Evolutionary conservation across 1,284 basidiomycete genomes (phyloP), one percentile per base, ranked within the genome.

Genomic region (Flammula alnicola): DNA sequence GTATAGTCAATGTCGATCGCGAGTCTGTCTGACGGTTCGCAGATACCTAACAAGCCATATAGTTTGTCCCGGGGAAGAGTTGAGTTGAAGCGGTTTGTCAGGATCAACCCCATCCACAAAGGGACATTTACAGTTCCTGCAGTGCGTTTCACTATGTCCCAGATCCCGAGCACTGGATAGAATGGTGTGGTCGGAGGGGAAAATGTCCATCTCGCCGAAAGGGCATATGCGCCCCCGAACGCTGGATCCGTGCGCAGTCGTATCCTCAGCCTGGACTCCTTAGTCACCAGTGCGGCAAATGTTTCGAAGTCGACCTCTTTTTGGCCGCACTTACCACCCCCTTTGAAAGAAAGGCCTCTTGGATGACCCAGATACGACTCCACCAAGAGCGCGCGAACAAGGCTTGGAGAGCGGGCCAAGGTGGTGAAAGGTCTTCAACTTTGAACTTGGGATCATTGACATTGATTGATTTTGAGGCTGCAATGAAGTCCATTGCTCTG

Each of bases 41-140:
- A 23, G 17, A 51, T 16, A 12, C 39, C 44, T 6, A 51, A 17
- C 11, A 51, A 12, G 5, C 50, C 50, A 22, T 47, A 52, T 14
- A 52, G 26, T 25, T 44, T 52, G n/a, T 52, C 45, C 6, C 41
- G 45, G 8, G 51, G 45, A 20, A 39, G 25, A 1, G 45, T 44
- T 1, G 45, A 43, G 16, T 22, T 38, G 33, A 36, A 44, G 11
- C 20, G 19, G 9, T 29, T 40, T 2, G 38, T 42, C 10, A 26
- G 10, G 3, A 16, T 17, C 11, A 51, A 7, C 3, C 17, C 20
- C 2, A 32, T 27, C 33, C 40, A 47, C 9, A 35, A 23, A 14
- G 43, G 32, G 14, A 25, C n/a, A 27, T 44, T 10, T 17, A 5
- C 12, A 14, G 12, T 5, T 5, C 2, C 19, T 22, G n/a, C n/a